Conservation (phyloP, 352 stramenopile species). For the Aphanomyces euteiches region DNA sequence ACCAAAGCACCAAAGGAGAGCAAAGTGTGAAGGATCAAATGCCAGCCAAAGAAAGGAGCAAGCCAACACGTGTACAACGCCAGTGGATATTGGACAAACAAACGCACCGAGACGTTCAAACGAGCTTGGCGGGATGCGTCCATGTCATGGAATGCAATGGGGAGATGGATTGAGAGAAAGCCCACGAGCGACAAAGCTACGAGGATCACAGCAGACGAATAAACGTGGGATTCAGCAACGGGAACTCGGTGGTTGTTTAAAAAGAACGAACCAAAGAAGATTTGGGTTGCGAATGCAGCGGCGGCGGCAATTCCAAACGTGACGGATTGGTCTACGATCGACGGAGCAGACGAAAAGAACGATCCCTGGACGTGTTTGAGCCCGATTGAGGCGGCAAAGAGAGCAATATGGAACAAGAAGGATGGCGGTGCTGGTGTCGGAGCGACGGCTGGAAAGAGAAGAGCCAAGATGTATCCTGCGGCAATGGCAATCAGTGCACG, state of each 20-base stretch:
- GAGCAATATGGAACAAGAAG: constrained; percentile 20
- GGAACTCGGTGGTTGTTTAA: not conserved
- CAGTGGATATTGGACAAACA: constrained; percentile 18
- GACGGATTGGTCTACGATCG: not conserved
- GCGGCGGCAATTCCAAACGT: not conserved
- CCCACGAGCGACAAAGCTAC: not conserved
- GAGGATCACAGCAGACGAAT: not conserved
- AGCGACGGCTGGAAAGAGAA: constrained; percentile 11
- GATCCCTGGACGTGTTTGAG: constrained; percentile 13
- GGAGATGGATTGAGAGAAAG: not conserved
- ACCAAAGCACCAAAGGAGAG: constrained; percentile 16
- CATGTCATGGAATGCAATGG: not conserved
- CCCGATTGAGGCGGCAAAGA: constrained; percentile 15
- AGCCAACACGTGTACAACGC: not conserved
- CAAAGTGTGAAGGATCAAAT: constrained; percentile 12
- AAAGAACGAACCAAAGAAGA: not conserved
- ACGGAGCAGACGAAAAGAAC: not conserved
- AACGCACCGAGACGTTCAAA: constrained; percentile 7
- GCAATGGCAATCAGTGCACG: constrained; percentile 16
- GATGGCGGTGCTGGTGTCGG: constrained; percentile 15
- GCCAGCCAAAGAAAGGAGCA: not conserved
- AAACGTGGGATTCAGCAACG: not conserved
- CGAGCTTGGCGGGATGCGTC: not conserved
- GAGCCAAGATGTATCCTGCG: constrained; percentile 17
- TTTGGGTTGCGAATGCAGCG: not conserved